A percentile compares a stretch with the other conserved stretches of the same genome.
Evolutionary conservation across 345 rosid genomes (phyloP).

Genomic region (Gossypioides kirkii): DNA sequence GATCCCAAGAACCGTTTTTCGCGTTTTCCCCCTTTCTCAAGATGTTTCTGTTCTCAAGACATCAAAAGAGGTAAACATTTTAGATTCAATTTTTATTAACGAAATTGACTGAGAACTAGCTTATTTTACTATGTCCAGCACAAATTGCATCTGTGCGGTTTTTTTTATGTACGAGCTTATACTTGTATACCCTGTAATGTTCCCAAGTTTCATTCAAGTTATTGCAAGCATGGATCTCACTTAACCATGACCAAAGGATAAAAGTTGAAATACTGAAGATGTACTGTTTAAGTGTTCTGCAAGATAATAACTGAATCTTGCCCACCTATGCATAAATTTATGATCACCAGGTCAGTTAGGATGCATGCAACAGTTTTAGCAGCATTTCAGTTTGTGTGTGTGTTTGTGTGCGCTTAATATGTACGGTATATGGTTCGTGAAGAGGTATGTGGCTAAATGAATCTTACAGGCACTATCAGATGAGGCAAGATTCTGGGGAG

Average conservation of each 20-base stretch:
- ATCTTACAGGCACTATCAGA: conserved; percentile 57
- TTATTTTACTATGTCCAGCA: neutral
- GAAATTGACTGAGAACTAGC: neutral
- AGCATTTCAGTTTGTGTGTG: no score
- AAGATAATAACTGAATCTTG: neutral
- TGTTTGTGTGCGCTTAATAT: no score
- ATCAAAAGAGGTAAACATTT: conserved; percentile 56
- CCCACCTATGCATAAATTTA: neutral
- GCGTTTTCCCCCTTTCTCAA: conserved; percentile 48
- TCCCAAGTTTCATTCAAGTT: neutral
- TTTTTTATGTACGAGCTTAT: neutral
- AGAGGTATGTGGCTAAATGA: conserved; percentile 6
- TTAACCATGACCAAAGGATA: neutral
- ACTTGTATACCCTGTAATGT: neutral
- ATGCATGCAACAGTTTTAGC: neutral
- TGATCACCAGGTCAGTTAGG: neutral
- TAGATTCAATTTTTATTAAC: conserved; percentile 11
- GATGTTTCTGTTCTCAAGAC: conserved; percentile 48
- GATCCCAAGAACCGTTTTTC: conserved; percentile 61
- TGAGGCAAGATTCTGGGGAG: conserved; percentile 98
- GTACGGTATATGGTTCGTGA: neutral
- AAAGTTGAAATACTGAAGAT: neutral
- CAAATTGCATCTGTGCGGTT: neutral
- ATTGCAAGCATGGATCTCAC: neutral
- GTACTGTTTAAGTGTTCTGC: neutral